Conservation (phyloP, 345 rosid genomes). For the Euphorbia tirucalli region DNA sequence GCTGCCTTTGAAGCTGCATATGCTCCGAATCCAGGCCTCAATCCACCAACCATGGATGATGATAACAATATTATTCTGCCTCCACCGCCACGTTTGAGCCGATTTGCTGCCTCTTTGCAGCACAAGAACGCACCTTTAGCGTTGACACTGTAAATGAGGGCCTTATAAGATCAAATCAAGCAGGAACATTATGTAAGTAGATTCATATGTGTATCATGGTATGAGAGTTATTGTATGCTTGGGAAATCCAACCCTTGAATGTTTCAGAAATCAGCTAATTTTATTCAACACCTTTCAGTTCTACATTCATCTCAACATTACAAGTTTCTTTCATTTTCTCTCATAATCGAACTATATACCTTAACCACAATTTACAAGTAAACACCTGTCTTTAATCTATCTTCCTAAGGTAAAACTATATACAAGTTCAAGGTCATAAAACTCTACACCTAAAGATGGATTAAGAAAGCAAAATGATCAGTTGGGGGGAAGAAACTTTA, state of each 20-base stretch:
- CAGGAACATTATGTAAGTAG: background rate
- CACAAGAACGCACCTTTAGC: constrained; percentile 36
- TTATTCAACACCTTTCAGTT: background rate
- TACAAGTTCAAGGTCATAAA: background rate
- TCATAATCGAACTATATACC: background rate
- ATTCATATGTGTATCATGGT: background rate
- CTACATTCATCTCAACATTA: background rate
- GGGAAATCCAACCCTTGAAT: background rate
- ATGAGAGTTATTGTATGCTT: background rate
- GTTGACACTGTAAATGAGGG: constrained; percentile 20
- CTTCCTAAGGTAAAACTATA: background rate
- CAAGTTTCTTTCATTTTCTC: background rate
- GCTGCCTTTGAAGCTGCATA: constrained; percentile 43
- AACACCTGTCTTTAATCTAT: background rate
- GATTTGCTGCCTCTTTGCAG: constrained; percentile 35
- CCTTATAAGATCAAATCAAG: background rate
- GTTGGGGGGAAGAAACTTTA: background rate
- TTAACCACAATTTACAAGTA: background rate
- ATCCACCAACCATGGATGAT: constrained; percentile 22
- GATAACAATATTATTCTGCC: constrained; percentile 33
- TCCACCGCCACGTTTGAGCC: constrained; percentile 28
- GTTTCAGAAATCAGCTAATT: background rate
- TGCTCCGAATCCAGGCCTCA: constrained; percentile 24
- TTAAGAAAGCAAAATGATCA: background rate
- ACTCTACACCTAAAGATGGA: background rate